A percentile compares a stretch with the other conserved stretches of the same genome.
phyloP scores from a whole-genome alignment of 2,329 filamentous ascomycete species.

The Rhynchosporium agropyri region DNA sequence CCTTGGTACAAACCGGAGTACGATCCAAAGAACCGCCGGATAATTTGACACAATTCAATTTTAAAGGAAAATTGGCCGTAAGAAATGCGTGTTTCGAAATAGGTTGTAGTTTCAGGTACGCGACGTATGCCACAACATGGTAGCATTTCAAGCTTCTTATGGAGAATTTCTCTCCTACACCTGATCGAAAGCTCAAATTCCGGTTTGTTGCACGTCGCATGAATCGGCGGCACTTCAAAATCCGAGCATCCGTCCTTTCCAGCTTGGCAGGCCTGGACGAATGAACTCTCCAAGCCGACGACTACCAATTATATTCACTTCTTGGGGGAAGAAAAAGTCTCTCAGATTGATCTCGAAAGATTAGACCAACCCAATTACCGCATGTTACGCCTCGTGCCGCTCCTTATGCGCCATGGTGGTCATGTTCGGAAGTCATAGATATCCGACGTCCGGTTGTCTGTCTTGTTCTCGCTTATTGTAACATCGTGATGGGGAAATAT shows the following conservation, averaged over 20 bases:
- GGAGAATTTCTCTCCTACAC: background rate
- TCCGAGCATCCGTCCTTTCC: conserved; percentile 12
- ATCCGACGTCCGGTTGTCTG: conserved; percentile 3
- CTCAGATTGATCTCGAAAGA: no score
- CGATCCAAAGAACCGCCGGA: no score
- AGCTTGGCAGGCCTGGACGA: background rate
- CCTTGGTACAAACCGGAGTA: no score
- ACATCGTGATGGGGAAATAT: background rate
- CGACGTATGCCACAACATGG: no score
- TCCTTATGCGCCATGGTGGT: conserved; percentile 2
- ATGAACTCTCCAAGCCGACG: no score
- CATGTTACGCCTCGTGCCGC: conserved; percentile 6
- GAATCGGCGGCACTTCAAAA: conserved; percentile 6
- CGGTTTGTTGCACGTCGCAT: conserved; percentile 11
- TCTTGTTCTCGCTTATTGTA: background rate
- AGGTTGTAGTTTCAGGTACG: no score
- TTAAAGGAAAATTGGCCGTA: no score
- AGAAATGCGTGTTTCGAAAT: no score
- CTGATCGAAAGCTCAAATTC: background rate
- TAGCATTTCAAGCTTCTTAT: background rate
- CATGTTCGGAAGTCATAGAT: background rate
- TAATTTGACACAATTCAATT: no score
- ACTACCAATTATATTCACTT: no score
- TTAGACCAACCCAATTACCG: no score
- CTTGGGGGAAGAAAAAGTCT: no score